Percentiles rank a stretch among this genome's conserved stretches.
These are phyloP conservation scores for Aspergillus carlsbadensis DNA, from an alignment of 495 filamentous ascomycete species.

Conservation along the genomic window DNA sequence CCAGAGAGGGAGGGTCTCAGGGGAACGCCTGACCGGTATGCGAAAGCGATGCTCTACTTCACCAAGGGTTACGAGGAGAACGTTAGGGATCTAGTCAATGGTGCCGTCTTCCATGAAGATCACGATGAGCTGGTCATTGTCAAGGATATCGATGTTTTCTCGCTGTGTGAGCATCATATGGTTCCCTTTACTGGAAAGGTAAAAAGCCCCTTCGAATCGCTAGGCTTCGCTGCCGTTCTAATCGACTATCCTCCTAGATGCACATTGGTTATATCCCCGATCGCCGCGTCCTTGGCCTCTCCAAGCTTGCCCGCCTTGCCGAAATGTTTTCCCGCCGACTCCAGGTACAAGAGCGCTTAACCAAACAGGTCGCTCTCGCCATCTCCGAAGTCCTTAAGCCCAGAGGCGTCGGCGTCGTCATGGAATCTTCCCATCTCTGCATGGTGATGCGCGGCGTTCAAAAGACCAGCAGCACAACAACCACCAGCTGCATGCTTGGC, in stretches of 20 bases:
- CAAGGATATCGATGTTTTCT: constrained; percentile 95
- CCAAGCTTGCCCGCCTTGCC: constrained; percentile 90
- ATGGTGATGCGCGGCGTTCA: constrained; percentile 97
- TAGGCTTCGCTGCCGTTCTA: constrained; percentile 5
- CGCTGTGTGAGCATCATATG: constrained; percentile 95
- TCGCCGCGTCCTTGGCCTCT: constrained; percentile 84
- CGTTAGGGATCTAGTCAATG: constrained; percentile 87
- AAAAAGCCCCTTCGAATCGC: constrained; percentile 15
- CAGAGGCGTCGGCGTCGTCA: constrained; percentile 89
- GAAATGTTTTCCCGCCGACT: constrained; percentile 95
- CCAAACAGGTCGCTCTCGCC: constrained; percentile 93
- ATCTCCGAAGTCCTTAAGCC: constrained; percentile 90
- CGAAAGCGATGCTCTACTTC: constrained; percentile 96
- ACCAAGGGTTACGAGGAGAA: constrained; percentile 99
- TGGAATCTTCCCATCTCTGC: constrained; percentile 97
- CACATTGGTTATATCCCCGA: constrained; percentile 97
- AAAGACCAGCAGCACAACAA: constrained; percentile 83
- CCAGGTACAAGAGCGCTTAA: constrained; percentile 93
- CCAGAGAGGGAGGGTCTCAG: constrained; percentile 86
- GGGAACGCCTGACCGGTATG: constrained; percentile 86
- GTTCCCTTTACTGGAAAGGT: constrained; percentile 96
- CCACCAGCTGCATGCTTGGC: constrained; percentile 94
- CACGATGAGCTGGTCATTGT: constrained; percentile 98
- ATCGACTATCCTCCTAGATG: constrained; percentile 57
- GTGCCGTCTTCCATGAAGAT: constrained; percentile 93